phyloP scores from a whole-genome alignment of 345 rosid species.

The Citrus reticulata region DNA sequence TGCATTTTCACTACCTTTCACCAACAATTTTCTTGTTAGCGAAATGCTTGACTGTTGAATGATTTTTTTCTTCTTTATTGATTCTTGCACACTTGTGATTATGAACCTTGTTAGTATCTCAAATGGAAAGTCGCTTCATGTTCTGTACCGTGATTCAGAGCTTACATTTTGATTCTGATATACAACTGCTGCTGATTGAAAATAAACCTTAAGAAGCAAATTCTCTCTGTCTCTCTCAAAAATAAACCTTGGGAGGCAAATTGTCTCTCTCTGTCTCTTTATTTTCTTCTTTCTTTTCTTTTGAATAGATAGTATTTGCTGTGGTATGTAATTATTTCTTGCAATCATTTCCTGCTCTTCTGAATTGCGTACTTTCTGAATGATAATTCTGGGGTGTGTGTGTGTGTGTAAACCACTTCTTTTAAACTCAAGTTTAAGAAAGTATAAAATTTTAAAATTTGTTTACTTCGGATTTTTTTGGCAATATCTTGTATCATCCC shows the following conservation, averaged over 20 bases:
- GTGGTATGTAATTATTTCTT: background rate
- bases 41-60: background rate
- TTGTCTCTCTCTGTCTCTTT: background rate
- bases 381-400: background rate
- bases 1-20: slow-evolving; percentile 18
- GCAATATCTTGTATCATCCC: background rate
- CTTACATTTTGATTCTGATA: slow-evolving; percentile 99
- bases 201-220: background rate
- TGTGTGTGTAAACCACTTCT: background rate
- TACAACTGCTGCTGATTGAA: background rate
- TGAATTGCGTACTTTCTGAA: background rate
- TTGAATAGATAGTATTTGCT: background rate
- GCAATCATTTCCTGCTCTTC: background rate
- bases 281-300: background rate
- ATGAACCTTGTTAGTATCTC: slow-evolving; percentile 95
- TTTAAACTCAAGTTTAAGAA: background rate
- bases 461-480: background rate
- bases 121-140: slow-evolving; percentile 92
- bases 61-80: background rate
- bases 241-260: too few species aligned
- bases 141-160: slow-evolving; percentile 96
- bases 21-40: background rate
- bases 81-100: slow-evolving; percentile 75
- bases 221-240: background rate
- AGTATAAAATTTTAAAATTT: background rate